These are phyloP conservation scores for Pseudotulostoma volvatum DNA, from an alignment of 495 filamentous ascomycete genomes.

Conservation along the genomic window DNA sequence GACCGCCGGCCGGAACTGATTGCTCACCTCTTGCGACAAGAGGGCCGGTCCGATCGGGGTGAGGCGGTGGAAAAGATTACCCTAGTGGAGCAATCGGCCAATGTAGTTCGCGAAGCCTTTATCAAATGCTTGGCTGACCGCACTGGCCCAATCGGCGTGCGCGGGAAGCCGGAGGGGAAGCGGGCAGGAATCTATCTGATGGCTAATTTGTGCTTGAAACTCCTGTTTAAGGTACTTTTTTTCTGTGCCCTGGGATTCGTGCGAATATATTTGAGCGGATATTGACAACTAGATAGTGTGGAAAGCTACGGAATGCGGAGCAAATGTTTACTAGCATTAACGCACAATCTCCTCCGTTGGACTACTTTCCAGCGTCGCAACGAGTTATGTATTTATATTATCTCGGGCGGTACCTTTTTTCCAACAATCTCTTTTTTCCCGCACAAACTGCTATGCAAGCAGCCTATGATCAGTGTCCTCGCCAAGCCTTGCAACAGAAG, in stretches of 20 bases:
- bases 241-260: background rate
- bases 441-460: conserved; percentile 57
- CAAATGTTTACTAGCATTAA: conserved; percentile 84
- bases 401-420: conserved; percentile 75
- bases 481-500: conserved; percentile 50
- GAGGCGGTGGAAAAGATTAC: conserved; percentile 48
- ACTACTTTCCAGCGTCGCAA: conserved; percentile 70
- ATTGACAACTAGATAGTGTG: conserved; percentile 22
- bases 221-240: conserved; percentile 57
- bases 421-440: conserved; percentile 60
- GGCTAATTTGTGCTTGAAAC: conserved; percentile 78
- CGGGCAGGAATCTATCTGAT: conserved; percentile 77
- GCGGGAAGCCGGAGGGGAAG: conserved; percentile 55
- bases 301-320: conserved; percentile 47
- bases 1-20: conserved; percentile 58
- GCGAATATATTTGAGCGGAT: background rate
- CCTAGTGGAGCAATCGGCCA: conserved; percentile 67
- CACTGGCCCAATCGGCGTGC: conserved; percentile 37
- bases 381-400: conserved; percentile 89
- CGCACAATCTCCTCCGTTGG: conserved; percentile 61
- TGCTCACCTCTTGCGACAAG: conserved; percentile 34
- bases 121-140: conserved; percentile 80
- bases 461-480: conserved; percentile 65
- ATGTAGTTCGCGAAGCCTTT: conserved; percentile 78
- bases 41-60: conserved; percentile 33